Percentiles rank a stretch among this genome's conserved stretches.
Conservation (phyloP, 2,329 filamentous ascomycete genomes). For the Alternaria sp. region DNA sequence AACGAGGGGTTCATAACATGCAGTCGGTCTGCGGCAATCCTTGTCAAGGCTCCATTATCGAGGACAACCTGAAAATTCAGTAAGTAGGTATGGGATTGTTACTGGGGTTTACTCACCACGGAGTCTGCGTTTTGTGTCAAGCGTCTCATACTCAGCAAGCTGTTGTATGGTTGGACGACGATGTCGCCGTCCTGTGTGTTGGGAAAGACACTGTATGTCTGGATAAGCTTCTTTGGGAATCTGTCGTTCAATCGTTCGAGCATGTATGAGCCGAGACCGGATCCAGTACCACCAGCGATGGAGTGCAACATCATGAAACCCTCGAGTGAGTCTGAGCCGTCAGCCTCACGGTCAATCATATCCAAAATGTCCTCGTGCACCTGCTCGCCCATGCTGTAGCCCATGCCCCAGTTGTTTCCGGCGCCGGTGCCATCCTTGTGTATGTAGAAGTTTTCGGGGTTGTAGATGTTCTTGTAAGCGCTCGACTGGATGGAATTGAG, state of each 20-base stretch:
- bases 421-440: constrained; percentile 93
- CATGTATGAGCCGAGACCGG: constrained; percentile 92
- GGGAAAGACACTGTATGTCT: constrained; percentile 98
- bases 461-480: constrained; percentile 98
- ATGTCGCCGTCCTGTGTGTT: constrained; percentile 91
- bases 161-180: constrained; percentile 98
- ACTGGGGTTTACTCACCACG: constrained; percentile 65
- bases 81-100: neutral
- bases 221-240: constrained; percentile 98
- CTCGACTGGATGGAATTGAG: constrained; percentile 92
- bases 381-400: constrained; percentile 88
- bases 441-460: constrained; percentile 98
- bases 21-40: constrained; percentile 91
- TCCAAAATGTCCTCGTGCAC: constrained; percentile 98
- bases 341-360: constrained; percentile 98
- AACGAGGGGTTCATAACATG: constrained; percentile 97
- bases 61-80: constrained; percentile 71
- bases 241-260: constrained; percentile 95
- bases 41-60: constrained; percentile 91
- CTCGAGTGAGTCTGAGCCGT: constrained; percentile 96
- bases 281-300: constrained; percentile 95
- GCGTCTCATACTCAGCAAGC: constrained; percentile 86
- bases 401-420: constrained; percentile 98
- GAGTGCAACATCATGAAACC: constrained; percentile 99
- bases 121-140: constrained; percentile 97